A percentile compares a stretch with the other conserved stretches of the same genome.
These are phyloP conservation scores for Aureobasidium musti DNA, from an alignment of 2,329 filamentous ascomycete genomes.

Conservation along the genomic window DNA sequence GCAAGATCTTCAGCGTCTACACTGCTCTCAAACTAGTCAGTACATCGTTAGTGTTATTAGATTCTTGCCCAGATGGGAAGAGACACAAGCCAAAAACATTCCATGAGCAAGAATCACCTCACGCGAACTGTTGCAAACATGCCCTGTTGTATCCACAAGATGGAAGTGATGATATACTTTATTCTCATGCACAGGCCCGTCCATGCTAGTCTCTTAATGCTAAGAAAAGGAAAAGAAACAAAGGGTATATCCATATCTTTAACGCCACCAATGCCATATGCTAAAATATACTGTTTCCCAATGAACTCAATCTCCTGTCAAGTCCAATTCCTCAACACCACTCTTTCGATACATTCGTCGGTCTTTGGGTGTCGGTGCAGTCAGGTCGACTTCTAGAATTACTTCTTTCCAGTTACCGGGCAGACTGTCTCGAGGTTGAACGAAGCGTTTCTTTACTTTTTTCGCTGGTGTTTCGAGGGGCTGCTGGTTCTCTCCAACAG, in stretches of 20 bases:
- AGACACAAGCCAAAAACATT: too few species aligned
- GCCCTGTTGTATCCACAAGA: too few species aligned
- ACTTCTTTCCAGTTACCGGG: constrained; percentile 41
- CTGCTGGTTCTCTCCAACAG: neutral
- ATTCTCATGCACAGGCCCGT: too few species aligned
- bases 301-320: constrained; percentile 34
- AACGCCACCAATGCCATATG: neutral
- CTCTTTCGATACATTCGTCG: constrained; percentile 39
- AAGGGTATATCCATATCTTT: constrained; percentile 22
- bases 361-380: constrained; percentile 13
- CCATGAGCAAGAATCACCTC: too few species aligned
- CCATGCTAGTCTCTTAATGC: neutral
- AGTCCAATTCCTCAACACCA: constrained; percentile 42
- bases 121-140: too few species aligned
- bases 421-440: constrained; percentile 40
- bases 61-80: too few species aligned
- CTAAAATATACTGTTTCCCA: neutral
- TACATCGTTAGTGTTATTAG: too few species aligned
- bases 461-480: constrained; percentile 6
- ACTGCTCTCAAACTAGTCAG: too few species aligned
- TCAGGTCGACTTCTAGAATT: constrained; percentile 35
- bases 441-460: constrained; percentile 34
- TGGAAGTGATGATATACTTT: too few species aligned
- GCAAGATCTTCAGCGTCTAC: too few species aligned
- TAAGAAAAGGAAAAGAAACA: neutral